Conservation (phyloP, 176 grass and related monocot species). For the Hyparrhenia diplandra region DNA sequence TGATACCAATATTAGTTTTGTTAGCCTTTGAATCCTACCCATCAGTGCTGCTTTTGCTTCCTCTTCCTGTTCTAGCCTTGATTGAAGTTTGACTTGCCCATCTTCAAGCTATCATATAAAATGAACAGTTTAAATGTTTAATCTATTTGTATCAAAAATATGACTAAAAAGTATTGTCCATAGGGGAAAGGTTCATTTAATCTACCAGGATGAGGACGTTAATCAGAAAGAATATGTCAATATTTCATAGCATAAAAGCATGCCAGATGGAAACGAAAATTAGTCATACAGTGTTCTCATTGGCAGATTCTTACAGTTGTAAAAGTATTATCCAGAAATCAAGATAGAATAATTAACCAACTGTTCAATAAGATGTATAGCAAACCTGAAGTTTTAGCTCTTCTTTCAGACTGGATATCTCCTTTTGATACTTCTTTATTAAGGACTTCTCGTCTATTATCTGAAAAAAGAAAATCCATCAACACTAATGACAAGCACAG, state of each 20-base stretch:
- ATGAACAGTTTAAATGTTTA: not conserved
- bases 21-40: slow-evolving; percentile 93
- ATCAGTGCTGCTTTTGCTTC: slow-evolving; percentile 99
- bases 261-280: not conserved
- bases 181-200: not conserved
- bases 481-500: slow-evolving; percentile 3
- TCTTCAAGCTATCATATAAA: slow-evolving; percentile 70
- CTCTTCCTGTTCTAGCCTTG: slow-evolving; percentile 96
- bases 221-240: not conserved
- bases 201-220: not conserved
- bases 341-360: slow-evolving; percentile 27
- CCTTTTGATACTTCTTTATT: slow-evolving; percentile 99
- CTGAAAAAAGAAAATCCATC: slow-evolving; percentile 38
- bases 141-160: slow-evolving; percentile 8
- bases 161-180: not conserved
- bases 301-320: not conserved
- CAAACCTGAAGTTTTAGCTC: slow-evolving; percentile 97
- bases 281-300: not conserved
- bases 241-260: not conserved
- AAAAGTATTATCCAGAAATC: slow-evolving; percentile 5
- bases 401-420: slow-evolving; percentile 90
- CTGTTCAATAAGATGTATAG: slow-evolving; percentile 29
- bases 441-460: slow-evolving; percentile 99
- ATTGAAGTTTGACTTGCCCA: slow-evolving; percentile 96
- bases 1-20: slow-evolving; percentile 95